phyloP scores from a whole-genome alignment of 306 rosid species.

The Phaseolus lunatus region DNA sequence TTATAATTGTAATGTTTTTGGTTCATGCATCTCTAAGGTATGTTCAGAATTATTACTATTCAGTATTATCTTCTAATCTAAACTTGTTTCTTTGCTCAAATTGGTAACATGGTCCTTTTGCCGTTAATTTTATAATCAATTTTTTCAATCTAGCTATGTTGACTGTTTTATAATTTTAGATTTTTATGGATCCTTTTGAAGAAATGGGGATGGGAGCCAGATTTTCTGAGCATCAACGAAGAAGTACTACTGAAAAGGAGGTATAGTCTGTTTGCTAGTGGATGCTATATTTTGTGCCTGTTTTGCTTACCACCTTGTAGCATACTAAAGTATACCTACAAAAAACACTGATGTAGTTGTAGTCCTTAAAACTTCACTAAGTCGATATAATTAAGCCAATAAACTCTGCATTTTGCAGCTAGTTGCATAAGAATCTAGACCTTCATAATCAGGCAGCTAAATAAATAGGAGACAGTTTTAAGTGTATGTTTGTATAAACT shows the following conservation, averaged over 20 bases:
- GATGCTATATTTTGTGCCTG: slow-evolving; percentile 38
- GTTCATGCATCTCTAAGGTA: slow-evolving; percentile 22
- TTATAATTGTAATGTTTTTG: slow-evolving; percentile 30
- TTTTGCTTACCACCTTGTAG: slow-evolving; percentile 38
- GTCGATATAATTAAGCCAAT: slow-evolving; percentile 24
- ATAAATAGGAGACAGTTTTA: slow-evolving; percentile 19
- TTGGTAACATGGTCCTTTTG: slow-evolving; percentile 27
- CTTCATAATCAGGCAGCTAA: slow-evolving; percentile 32
- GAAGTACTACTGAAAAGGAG: slow-evolving; percentile 88
- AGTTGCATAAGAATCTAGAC: slow-evolving; percentile 31
- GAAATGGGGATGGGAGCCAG: slow-evolving; percentile 81
- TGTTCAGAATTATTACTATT: background rate
- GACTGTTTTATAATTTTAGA: slow-evolving; percentile 54
- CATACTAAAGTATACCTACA: background rate
- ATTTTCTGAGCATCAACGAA: slow-evolving; percentile 74
- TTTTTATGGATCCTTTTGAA: slow-evolving; percentile 90
- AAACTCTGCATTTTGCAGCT: slow-evolving; percentile 21
- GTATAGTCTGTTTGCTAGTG: slow-evolving; percentile 49
- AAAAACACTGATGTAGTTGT: slow-evolving; percentile 20
- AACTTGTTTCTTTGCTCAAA: slow-evolving; percentile 14
- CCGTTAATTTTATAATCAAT: slow-evolving; percentile 28
- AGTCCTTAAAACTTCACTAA: slow-evolving; percentile 8
- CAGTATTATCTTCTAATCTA: slow-evolving; percentile 30
- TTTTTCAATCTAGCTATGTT: slow-evolving; percentile 36
- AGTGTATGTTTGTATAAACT: background rate